These are phyloP conservation scores for Meyerozyma carpophila DNA, from an alignment of 1,139 yeast species.

Conservation along the genomic window DNA sequence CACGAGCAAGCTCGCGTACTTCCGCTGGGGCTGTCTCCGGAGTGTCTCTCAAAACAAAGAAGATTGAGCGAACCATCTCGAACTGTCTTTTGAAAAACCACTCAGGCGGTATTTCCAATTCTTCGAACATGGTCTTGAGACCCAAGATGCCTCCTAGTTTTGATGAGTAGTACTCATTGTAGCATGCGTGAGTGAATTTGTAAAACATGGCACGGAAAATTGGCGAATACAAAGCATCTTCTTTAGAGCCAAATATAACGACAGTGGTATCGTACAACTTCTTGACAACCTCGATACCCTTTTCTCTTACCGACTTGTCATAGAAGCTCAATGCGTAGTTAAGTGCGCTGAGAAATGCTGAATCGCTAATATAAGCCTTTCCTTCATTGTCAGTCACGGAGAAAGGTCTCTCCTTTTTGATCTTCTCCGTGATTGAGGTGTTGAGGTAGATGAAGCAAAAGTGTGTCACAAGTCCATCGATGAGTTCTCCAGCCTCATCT, in stretches of 20 bases:
- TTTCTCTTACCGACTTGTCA: conserved; percentile 60
- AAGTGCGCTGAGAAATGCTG: conserved; percentile 67
- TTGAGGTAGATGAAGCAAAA: conserved; percentile 74
- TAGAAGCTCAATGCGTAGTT: conserved; percentile 79
- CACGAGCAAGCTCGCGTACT: conserved; percentile 68
- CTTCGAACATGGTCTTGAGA: conserved; percentile 64
- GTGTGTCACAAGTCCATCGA: conserved; percentile 71
- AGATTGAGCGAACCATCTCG: conserved; percentile 79
- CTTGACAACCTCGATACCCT: conserved; percentile 66
- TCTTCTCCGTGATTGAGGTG: conserved; percentile 64
- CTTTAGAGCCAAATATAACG: conserved; percentile 60
- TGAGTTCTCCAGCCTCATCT: conserved; percentile 58
- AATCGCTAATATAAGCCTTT: conserved; percentile 60
- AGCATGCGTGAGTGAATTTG: conserved; percentile 84
- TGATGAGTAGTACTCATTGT: conserved; percentile 77
- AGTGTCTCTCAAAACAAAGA: conserved; percentile 87
- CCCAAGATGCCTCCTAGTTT: conserved; percentile 91
- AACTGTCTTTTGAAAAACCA: conserved; percentile 79
- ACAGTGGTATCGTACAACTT: conserved; percentile 58
- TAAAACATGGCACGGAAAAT: conserved; percentile 73
- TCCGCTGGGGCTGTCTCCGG: conserved; percentile 83
- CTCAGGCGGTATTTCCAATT: conserved; percentile 57
- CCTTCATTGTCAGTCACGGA: conserved; percentile 81
- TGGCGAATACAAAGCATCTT: conserved; percentile 66
- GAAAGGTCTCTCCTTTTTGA: conserved; percentile 66